Conservation (phyloP, 1,284 basidiomycete species). For the Bondarzewia mesenterica region DNA sequence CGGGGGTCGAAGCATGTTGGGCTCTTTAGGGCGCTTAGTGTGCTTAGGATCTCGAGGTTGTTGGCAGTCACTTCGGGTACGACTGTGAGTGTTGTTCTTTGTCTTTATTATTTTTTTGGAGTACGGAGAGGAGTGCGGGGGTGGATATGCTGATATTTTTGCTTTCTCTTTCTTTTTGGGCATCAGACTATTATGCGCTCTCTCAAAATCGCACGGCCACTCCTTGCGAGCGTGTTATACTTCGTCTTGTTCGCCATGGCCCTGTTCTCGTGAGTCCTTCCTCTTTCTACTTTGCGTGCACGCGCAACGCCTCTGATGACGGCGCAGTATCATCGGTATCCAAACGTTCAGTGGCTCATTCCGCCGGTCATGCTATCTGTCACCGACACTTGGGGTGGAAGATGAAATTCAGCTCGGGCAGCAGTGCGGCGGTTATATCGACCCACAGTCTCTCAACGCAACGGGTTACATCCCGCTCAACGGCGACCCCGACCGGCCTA, state of each 20-base stretch:
- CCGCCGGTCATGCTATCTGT: constrained; percentile 54
- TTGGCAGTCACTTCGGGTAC: constrained; percentile 90
- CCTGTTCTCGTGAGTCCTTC: constrained; percentile 68
- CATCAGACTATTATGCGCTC: constrained; percentile 86
- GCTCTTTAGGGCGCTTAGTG: constrained; percentile 85
- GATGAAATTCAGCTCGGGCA: constrained; percentile 41
- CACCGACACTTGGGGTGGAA: constrained; percentile 40
- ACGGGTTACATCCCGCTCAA: constrained; percentile 40
- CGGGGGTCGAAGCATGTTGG: constrained; percentile 66
- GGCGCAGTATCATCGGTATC: constrained; percentile 74
- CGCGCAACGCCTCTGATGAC: not conserved
- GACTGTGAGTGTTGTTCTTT: constrained; percentile 43
- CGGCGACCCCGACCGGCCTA: constrained; percentile 26
- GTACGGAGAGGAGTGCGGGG: not conserved
- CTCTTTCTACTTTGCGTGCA: not conserved
- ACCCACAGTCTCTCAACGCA: constrained; percentile 40
- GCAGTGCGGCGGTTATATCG: constrained; percentile 75
- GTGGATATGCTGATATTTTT: not conserved
- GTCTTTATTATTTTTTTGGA: not conserved
- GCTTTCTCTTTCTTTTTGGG: not conserved
- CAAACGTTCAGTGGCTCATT: constrained; percentile 86
- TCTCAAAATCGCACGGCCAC: constrained; percentile 83
- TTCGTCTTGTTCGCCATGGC: constrained; percentile 90
- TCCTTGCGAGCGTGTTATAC: constrained; percentile 83
- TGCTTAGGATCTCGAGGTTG: constrained; percentile 78